Evolutionary conservation across 176 grass and related monocot species (phyloP), one percentile per base, ranked within the genome.

Genomic region (Themeda triandra): DNA sequence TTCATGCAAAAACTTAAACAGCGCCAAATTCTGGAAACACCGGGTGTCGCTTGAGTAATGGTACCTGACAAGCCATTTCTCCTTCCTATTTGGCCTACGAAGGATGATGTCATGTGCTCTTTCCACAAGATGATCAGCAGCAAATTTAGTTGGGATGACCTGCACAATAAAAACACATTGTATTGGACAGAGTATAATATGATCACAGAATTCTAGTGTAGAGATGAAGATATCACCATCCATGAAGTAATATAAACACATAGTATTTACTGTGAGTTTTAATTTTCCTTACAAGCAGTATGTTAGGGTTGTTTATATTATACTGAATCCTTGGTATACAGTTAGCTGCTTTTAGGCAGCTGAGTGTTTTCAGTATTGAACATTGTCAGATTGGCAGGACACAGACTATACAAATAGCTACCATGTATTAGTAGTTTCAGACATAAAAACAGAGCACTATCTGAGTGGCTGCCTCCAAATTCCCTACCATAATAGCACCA

Each of bases 101-200:
- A 94, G 75, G 9, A 27, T 24, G 62, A 81, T 44, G 0, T 25
- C 29, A 18, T 74, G 36, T 51, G 67, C 0, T 17, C 28, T 12
- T 49, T 2, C 21, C 36, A 21, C 67, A 9, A 91, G 49, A 30
- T 94, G 79, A 23, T 84, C 14, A 30, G 45, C 72, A 65, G 62
- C 63, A 79, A 94, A 91, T 70, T 13, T 0, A 11, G 0, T 23
- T 32, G 83, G 86, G 48, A 94, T 62, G 58, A 19, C 5, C 92
- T 94, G 69, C 27, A 28, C 67, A 74, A 63, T 21, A 62, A 69
- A 39, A 76, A 17, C 4, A 31, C 71, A 73, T 31, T 48, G 15
- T 31, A 49, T 46, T 0, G 13, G 42, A 48, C 24, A 30, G 13
- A 49, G 3, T 11, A 73, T 73, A 46, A 49, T 49, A 11, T 36